These are phyloP conservation scores for Vanderwaltozyma verrucispora DNA, from an alignment of 805 yeast species.

Conservation along the genomic window DNA sequence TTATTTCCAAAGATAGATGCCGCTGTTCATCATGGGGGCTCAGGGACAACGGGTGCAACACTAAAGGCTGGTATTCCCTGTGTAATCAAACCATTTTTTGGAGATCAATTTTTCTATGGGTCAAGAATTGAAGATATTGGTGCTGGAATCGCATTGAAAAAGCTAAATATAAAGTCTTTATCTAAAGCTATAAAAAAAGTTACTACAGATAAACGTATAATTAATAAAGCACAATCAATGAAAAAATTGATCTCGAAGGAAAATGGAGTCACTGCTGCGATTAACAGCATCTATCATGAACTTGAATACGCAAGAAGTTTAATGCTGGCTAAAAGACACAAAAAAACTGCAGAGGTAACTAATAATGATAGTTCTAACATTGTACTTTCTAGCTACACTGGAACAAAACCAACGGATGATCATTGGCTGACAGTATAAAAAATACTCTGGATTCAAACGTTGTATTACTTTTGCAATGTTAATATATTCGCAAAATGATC, in stretches of 20 bases:
- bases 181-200: conserved; percentile 61
- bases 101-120: conserved; percentile 92
- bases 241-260: conserved; percentile 61
- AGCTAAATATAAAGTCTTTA: conserved; percentile 53
- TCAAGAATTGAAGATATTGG: conserved; percentile 81
- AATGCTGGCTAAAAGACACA: conserved; percentile 33
- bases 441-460: too few species aligned
- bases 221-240: conserved; percentile 52
- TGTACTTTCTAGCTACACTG: too few species aligned
- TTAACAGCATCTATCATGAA: conserved; percentile 67
- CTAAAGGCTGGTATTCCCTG: conserved; percentile 82
- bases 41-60: conserved; percentile 93
- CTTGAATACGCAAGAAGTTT: conserved; percentile 63
- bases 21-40: conserved; percentile 96
- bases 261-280: conserved; percentile 70
- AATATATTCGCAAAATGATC: too few species aligned
- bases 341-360: neutral
- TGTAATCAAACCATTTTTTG: conserved; percentile 87
- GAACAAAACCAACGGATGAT: too few species aligned
- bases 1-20: conserved; percentile 81
- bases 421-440: too few species aligned
- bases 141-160: conserved; percentile 62
- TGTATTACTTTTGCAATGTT: too few species aligned
- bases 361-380: too few species aligned
- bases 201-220: conserved; percentile 54